Evolutionary conservation across 129 eudicot genomes (phyloP).

Genomic region (Centella asiatica): DNA sequence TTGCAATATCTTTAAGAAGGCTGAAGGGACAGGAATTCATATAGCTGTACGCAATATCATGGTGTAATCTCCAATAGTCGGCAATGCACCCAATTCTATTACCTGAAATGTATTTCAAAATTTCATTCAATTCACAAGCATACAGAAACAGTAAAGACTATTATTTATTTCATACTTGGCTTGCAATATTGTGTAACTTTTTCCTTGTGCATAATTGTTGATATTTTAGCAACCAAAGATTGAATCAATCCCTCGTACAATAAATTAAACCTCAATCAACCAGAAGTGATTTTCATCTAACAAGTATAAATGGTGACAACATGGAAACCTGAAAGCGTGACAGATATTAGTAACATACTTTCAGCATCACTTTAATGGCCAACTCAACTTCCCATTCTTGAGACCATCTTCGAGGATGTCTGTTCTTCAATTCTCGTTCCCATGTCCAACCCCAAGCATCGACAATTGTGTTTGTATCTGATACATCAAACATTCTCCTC

Average conservation of each 20-base stretch:
- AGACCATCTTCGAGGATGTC: conserved; percentile 77
- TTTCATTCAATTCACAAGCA: conserved; percentile 9
- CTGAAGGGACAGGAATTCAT: conserved; percentile 81
- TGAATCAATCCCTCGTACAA: background rate
- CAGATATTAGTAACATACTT: conserved; percentile 34
- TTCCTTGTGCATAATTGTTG: no score
- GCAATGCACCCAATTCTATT: conserved; percentile 81
- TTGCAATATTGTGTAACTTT: no score
- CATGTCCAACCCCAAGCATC: conserved; percentile 99
- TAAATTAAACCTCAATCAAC: background rate
- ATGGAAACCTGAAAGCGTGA: background rate
- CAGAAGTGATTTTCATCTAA: background rate
- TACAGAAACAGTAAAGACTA: conserved; percentile 6
- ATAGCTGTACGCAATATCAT: conserved; percentile 90
- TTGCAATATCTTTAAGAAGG: conserved; percentile 77
- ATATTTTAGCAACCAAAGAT: no score
- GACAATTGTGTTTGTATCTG: conserved; percentile 87
- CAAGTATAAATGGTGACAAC: background rate
- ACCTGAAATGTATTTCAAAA: conserved; percentile 46
- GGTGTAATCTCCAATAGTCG: conserved; percentile 94
- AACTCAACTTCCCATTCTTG: conserved; percentile 99
- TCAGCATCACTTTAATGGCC: conserved; percentile 74
- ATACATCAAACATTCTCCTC: conserved; percentile 61
- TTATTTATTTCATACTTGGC: no score
- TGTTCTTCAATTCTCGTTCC: conserved; percentile 78